Evolutionary conservation across 176 grass and related monocot species (phyloP).

Genomic region (Paspalum notatum): DNA sequence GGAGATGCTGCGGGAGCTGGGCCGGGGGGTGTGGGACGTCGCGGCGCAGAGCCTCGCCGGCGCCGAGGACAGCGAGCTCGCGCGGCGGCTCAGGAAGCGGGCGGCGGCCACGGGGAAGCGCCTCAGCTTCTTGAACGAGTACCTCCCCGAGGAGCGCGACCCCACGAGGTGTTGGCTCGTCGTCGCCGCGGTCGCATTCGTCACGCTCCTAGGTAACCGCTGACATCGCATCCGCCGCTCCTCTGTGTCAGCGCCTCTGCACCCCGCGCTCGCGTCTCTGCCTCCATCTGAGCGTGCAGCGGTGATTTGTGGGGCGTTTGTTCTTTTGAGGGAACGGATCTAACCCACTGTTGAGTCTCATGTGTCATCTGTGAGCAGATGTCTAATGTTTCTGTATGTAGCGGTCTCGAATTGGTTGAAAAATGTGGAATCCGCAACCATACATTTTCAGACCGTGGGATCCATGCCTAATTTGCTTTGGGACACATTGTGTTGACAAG

Average conservation of each 20-base stretch:
- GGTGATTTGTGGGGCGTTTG: background rate
- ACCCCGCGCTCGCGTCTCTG: background rate
- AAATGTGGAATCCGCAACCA: background rate
- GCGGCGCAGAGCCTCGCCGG: conserved; percentile 68
- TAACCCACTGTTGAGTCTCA: conserved; percentile 8
- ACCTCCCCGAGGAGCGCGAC: conserved; percentile 96
- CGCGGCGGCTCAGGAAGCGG: conserved; percentile 59
- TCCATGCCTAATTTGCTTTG: conserved; percentile 46
- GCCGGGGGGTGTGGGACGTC: conserved; percentile 82
- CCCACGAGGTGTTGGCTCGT: conserved; percentile 76
- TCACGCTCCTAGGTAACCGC: conserved; percentile 73
- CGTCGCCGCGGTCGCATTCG: conserved; percentile 75
- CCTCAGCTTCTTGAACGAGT: conserved; percentile 95
- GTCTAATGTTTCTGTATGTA: conserved; percentile 5
- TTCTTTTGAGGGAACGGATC: conserved; percentile 46
- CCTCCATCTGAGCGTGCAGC: conserved; percentile 13
- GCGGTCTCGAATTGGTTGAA: background rate
- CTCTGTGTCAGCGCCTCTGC: background rate
- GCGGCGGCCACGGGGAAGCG: conserved; percentile 47
- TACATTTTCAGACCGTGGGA: conserved; percentile 25
- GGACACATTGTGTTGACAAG: background rate
- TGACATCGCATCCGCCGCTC: conserved; percentile 14
- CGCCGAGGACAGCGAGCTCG: conserved; percentile 78
- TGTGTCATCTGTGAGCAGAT: background rate
- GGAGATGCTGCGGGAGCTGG: conserved; percentile 88